These are phyloP conservation scores for Neodidymelliopsis sp. DNA, from an alignment of 2,329 filamentous ascomycete genomes.

Conservation along the genomic window DNA sequence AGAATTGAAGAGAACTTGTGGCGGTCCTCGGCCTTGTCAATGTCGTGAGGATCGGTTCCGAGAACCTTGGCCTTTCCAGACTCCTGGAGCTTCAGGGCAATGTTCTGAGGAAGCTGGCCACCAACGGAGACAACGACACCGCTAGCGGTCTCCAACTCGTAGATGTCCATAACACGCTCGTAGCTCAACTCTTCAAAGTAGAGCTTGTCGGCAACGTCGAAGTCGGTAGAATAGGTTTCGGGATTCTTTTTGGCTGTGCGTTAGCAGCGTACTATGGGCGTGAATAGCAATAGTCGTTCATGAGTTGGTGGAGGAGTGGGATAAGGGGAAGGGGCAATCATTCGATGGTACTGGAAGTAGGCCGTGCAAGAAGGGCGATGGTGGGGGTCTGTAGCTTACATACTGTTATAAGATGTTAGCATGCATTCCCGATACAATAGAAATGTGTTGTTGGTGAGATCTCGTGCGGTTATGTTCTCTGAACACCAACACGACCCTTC, in stretches of 20 bases:
- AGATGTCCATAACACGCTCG: conserved; percentile 98
- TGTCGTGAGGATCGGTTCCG: conserved; percentile 90
- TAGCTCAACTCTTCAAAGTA: conserved; percentile 98
- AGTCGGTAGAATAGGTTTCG: conserved; percentile 68
- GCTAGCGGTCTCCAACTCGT: conserved; percentile 84
- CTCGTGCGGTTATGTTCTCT: no score
- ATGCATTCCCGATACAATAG: no score
- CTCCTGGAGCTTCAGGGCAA: conserved; percentile 92
- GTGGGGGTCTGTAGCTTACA: neutral
- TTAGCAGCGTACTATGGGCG: no score
- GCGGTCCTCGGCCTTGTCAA: conserved; percentile 96
- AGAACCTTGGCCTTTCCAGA: conserved; percentile 88
- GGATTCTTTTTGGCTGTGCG: no score
- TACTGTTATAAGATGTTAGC: neutral
- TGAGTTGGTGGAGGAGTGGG: no score
- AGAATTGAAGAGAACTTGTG: conserved; percentile 98
- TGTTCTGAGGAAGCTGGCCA: conserved; percentile 96
- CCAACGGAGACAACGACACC: conserved; percentile 96
- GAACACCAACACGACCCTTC: no score
- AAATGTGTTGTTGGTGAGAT: no score
- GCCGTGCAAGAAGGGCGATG: neutral
- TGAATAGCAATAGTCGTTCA: no score
- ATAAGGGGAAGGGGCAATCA: no score
- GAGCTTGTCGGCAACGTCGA: conserved; percentile 85
- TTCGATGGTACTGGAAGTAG: no score